Base-by-base conservation (phyloP, 306 rosid genomes). In the Quercus cerris region DNA sequence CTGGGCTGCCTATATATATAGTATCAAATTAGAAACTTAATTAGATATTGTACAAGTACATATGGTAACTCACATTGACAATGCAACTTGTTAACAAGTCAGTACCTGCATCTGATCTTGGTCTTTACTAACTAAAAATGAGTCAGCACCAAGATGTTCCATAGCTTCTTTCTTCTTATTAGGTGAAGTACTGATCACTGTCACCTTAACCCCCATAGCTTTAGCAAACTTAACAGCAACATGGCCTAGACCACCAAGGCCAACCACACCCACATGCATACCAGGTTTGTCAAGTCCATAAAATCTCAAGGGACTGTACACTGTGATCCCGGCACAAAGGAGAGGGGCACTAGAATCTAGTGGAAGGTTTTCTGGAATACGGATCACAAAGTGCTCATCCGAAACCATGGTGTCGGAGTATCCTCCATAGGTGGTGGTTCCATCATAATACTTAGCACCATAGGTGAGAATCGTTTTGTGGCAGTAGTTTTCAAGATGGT, bases 231-330 rank as follows among this genome's bases (percentile, higher is more conserved):
- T 82, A 0, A 86, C 86, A 20, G 88, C 90, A 30, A 87, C 3
- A 5, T 87, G 90, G 31, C 88, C 90, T 22, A 87, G 61, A 7
- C 88, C 90, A 35, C 90, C 90, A 1, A 87, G 79, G 30, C 90
- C 88, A 28, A 87, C 90, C 77, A 87, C 90, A 22, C 85, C 90
- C 27, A 84, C 11, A 3, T 84, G 84, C n/a, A 79, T 0, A 2
- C 81, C 86, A 3, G 84, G 81, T 58, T 79, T 70, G 33, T 73
- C 83, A 31, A 87, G 77, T 6, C 74, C 88, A 56, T 52, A 87
- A 63, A 73, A 73, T 6, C 15, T 76, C 68, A 87, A 4, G 56
- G 90, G 88, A 52, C 88, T 87, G 15, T 84, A 87, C 19, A 82
- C 87, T 6, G 88, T 84, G 73, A 87, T 81, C 5, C 88, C 88